Evolutionary conservation across 768 basidiomycete species (phyloP), one percentile per base, ranked within the genome.

Genomic region (Termitomyces sp.): DNA sequence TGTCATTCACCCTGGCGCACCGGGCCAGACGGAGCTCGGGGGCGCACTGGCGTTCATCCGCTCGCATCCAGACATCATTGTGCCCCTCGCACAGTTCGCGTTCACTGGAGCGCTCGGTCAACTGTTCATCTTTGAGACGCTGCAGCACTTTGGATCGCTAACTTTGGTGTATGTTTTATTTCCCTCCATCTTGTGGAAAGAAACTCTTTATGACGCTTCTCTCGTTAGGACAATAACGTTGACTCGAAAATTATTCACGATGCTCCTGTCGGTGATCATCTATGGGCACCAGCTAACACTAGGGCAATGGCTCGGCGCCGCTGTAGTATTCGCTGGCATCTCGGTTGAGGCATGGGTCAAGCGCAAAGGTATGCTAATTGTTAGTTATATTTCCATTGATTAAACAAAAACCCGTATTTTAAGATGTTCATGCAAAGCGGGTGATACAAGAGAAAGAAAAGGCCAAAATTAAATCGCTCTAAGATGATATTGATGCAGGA

Each of bases 211-310:
- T 3, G 43, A 42, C 46, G 30, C 46, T 48, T 33, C 60, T 57
- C 46, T 15, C 8, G 47, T 11, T 68, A 93, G 91, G 45, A 98
- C 92, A 38, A 89, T 98, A 63, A 99, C 97, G 3, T 80, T 99
- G 54, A 98, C 97, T 14, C 81, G 97, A 55, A 98, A 98, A 73
- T 76, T 99, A 70, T 94, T 97, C 71, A 98, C 97, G 9, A 99
- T 99, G 95, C 77, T 99, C 15, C 78, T 99, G 42, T 96, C 93
- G 17, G 95, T 99, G 7, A 69, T 95, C 28, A 80, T 98, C 0
- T 98, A 97, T 68, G 86, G 91, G 64, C 97, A 98, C 71, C 82
- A 75, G 60, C 76, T 99, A 53, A 86, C 87, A 0, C 47, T 67
- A 1, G 94, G 94, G 1, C 97, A 98, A 70, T 98, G 96, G 97